These are phyloP conservation scores for Phlebiopsis flavidoalba DNA, from an alignment of 768 basidiomycete species.

Conservation along the genomic window DNA sequence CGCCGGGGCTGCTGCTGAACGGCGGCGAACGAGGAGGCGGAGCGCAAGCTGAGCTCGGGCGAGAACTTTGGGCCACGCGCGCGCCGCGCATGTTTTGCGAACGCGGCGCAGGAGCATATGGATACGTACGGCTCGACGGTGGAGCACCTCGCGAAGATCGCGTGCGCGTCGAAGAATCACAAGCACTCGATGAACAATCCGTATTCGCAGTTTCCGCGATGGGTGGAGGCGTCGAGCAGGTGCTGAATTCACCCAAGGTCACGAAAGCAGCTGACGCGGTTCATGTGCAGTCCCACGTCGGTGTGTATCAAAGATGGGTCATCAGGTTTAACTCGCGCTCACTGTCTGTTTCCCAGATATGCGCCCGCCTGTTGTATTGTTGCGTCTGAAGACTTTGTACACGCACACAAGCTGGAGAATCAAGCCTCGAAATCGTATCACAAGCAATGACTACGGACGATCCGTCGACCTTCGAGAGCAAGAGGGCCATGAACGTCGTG, in stretches of 20 bases:
- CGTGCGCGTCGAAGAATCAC: constrained; percentile 81
- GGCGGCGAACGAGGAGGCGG: constrained; percentile 42
- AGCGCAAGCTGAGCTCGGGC: constrained; percentile 38
- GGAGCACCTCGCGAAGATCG: constrained; percentile 71
- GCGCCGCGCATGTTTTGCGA: constrained; percentile 73
- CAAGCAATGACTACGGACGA: constrained; percentile 64
- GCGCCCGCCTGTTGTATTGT: constrained; percentile 73
- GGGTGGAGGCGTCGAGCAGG: constrained; percentile 72
- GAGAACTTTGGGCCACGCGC: constrained; percentile 62
- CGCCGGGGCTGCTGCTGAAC: constrained; percentile 45
- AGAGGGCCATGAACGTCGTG: constrained; percentile 75
- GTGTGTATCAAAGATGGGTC: constrained; percentile 29
- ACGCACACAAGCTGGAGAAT: constrained; percentile 66
- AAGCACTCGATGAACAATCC: constrained; percentile 78
- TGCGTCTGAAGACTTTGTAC: constrained; percentile 77
- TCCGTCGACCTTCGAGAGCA: constrained; percentile 56
- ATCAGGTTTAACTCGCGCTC: neutral
- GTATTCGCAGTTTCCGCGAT: constrained; percentile 79
- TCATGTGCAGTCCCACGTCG: constrained; percentile 86
- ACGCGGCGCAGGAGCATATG: constrained; percentile 72
- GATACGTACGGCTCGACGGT: constrained; percentile 64
- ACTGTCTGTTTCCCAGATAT: constrained; percentile 40
- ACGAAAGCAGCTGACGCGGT: constrained; percentile 71
- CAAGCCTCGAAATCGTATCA: constrained; percentile 79
- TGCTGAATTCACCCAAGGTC: constrained; percentile 62